Evolutionary conservation across 2,329 filamentous ascomycete genomes (phyloP).

Genomic region (Pseudopyricularia cyperi): DNA sequence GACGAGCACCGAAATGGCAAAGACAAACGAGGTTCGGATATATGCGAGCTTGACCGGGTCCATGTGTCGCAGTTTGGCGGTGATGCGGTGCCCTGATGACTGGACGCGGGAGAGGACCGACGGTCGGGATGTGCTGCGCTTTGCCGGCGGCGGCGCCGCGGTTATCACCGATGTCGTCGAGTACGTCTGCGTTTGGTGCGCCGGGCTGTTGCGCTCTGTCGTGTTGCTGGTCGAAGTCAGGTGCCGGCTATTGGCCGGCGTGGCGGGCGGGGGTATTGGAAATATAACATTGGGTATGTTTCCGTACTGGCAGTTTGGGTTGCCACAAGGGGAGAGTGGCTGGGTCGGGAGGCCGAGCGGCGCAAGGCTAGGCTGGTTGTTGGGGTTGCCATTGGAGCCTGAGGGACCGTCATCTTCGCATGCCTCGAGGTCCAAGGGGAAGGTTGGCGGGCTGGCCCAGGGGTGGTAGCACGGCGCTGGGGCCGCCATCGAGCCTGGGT

Average conservation of each 20-base stretch:
- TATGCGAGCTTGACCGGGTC: constrained; percentile 50
- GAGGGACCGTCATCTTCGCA: not conserved
- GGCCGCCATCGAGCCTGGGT: constrained; percentile 6
- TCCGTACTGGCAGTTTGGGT: not conserved
- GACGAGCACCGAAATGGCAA: constrained; percentile 45
- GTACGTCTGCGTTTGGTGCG: not conserved
- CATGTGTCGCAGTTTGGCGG: constrained; percentile 22
- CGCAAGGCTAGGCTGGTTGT: not conserved
- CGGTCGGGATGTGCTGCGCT: not conserved
- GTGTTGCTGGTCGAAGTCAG: not conserved
- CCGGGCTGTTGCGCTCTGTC: not conserved
- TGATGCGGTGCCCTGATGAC: constrained; percentile 12
- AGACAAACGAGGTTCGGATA: constrained; percentile 46
- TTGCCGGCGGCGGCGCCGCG: not conserved
- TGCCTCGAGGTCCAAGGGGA: not conserved
- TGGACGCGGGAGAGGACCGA: constrained; percentile 1
- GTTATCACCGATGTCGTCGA: not conserved
- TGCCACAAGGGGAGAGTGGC: not conserved
- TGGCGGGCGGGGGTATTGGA: not conserved
- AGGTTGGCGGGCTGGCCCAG: constrained; percentile 3
- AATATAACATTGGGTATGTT: not conserved
- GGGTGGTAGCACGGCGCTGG: constrained; percentile 6
- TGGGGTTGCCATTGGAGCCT: not conserved
- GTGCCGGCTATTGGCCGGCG: not conserved
- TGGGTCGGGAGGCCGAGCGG: not conserved